A percentile compares a stretch with the other conserved stretches of the same genome.
Conservation (phyloP, 1,284 basidiomycete genomes). For the Sanghuangporus weigelae region DNA sequence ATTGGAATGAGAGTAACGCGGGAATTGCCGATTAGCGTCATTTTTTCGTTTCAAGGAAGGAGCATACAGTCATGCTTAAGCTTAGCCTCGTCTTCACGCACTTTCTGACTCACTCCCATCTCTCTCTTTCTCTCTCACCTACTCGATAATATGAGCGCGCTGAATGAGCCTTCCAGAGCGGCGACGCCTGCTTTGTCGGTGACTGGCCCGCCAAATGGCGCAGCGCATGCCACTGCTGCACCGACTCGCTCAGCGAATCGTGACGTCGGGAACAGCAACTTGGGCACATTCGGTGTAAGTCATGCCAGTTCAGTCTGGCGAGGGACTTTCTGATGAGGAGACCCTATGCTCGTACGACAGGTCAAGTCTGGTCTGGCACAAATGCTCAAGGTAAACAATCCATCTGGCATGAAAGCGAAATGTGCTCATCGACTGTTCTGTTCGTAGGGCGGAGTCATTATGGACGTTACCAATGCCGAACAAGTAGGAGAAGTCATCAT, state of each 20-base stretch:
- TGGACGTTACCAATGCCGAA: conserved; percentile 86
- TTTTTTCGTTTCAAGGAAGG: not conserved
- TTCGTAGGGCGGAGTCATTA: conserved; percentile 79
- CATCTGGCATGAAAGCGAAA: not conserved
- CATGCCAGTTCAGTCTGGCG: not conserved
- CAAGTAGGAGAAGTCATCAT: conserved; percentile 42
- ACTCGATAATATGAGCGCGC: not conserved
- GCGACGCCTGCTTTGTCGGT: not conserved
- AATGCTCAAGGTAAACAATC: conserved; percentile 75
- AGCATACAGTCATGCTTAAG: not conserved
- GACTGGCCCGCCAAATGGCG: not conserved
- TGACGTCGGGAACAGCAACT: conserved; percentile 43
- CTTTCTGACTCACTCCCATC: conserved; percentile 2
- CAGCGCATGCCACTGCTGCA: not conserved
- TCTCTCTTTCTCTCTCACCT: not conserved
- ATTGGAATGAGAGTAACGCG: not conserved
- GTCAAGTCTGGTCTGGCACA: conserved; percentile 93
- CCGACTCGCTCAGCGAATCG: conserved; percentile 2
- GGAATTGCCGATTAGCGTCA: not conserved
- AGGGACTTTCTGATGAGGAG: not conserved
- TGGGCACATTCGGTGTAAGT: conserved; percentile 81
- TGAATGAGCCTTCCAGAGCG: not conserved
- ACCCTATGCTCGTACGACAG: conserved; percentile 30
- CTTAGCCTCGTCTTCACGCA: not conserved
- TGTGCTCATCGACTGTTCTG: not conserved